A percentile compares a stretch with the other conserved stretches of the same genome.
phyloP scores from a whole-genome alignment of 306 rosid genomes.

The Casuarina cunninghamiana region DNA sequence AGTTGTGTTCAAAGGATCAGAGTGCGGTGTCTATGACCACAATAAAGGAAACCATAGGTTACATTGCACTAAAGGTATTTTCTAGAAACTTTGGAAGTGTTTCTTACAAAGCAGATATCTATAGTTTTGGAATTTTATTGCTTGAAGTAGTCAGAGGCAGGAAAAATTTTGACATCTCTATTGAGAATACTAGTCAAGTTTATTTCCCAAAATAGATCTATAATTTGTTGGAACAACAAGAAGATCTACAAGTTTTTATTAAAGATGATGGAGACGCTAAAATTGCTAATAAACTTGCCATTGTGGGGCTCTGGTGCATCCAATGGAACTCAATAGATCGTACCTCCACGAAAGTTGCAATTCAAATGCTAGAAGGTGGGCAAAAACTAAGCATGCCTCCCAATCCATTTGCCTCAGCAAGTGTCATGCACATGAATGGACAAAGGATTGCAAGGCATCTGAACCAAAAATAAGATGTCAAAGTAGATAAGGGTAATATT shows the following conservation, averaged over 20 bases:
- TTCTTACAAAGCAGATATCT: conserved; percentile 18
- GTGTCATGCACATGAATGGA: background rate
- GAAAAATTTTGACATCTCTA: background rate
- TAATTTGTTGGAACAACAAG: background rate
- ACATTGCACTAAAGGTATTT: background rate
- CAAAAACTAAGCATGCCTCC: background rate
- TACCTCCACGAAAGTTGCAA: no score
- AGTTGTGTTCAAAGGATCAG: background rate
- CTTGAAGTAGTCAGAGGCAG: conserved; percentile 18
- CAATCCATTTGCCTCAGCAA: background rate
- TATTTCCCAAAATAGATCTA: conserved; percentile 18
- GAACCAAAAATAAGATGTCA: background rate
- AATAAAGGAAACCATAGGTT: background rate
- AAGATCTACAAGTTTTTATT: conserved; percentile 11
- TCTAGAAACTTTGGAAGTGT: conserved; percentile 7
- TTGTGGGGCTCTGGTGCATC: conserved; percentile 35
- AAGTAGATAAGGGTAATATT: background rate
- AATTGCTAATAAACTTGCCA: conserved; percentile 35
- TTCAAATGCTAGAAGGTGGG: conserved; percentile 16
- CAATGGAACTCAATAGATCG: background rate
- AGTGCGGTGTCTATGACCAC: no score
- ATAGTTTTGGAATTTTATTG: conserved; percentile 19
- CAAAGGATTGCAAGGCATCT: no score
- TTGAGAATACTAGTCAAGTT: conserved; percentile 6
- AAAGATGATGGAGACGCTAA: conserved; percentile 20